phyloP scores from a whole-genome alignment of 495 filamentous ascomycete species.

The Aspergillus funiculosus region DNA sequence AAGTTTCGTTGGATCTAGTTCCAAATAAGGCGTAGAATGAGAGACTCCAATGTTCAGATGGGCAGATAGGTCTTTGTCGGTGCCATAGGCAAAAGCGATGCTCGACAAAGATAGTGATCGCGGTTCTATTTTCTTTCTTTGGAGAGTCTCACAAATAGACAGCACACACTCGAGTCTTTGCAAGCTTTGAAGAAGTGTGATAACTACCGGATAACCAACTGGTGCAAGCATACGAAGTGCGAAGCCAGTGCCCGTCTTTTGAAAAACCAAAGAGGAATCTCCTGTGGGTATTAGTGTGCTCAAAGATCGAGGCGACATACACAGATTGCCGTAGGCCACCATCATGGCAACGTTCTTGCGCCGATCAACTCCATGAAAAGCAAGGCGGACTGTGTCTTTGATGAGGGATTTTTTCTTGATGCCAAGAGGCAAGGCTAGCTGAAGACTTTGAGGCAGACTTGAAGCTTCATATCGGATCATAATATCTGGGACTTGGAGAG shows the following conservation, averaged over 20 bases:
- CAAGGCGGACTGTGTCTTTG: slow-evolving; percentile 34
- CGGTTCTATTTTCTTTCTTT: slow-evolving; percentile 30
- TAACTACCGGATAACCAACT: slow-evolving; percentile 32
- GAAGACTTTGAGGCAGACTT: slow-evolving; percentile 30
- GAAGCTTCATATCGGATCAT: slow-evolving; percentile 31
- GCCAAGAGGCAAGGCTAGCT: slow-evolving; percentile 25
- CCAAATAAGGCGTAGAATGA: slow-evolving; percentile 14
- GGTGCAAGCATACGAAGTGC: slow-evolving; percentile 38
- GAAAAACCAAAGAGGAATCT: slow-evolving; percentile 32
- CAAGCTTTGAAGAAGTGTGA: slow-evolving; percentile 33
- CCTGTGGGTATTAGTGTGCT: slow-evolving; percentile 23
- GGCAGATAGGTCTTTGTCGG: slow-evolving; percentile 25
- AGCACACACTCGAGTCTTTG: slow-evolving; percentile 40
- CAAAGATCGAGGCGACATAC: slow-evolving; percentile 23
- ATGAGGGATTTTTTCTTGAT: slow-evolving; percentile 28
- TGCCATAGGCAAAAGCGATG: slow-evolving; percentile 36
- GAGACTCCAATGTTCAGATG: slow-evolving; percentile 28
- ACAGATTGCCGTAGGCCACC: slow-evolving; percentile 36
- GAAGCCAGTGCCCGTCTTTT: slow-evolving; percentile 32
- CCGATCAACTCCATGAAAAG: slow-evolving; percentile 39
- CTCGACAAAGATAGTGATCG: slow-evolving; percentile 33
- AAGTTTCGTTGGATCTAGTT: slow-evolving; percentile 22
- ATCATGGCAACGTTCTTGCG: slow-evolving; percentile 30
- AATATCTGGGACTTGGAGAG: slow-evolving; percentile 34
- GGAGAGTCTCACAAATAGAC: slow-evolving; percentile 36